A percentile compares a stretch with the other conserved stretches of the same genome.
These are phyloP conservation scores for Stachybotrys chlorohalonatus DNA, from an alignment of 2,329 filamentous ascomycete species.

Conservation along the genomic window DNA sequence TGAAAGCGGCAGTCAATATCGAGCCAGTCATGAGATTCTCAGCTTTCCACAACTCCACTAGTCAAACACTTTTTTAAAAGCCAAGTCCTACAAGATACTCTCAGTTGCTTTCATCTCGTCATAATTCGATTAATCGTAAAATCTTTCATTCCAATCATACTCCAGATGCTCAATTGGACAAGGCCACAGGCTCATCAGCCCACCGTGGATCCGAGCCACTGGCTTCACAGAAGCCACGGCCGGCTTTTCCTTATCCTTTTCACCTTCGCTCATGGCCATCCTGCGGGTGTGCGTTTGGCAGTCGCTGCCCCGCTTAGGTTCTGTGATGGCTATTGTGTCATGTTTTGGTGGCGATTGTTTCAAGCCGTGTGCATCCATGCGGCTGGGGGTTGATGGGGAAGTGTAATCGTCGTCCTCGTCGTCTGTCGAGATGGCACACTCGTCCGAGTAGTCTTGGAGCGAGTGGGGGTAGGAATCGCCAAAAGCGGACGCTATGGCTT, in stretches of 20 bases:
- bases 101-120: too few species aligned
- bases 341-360: not conserved
- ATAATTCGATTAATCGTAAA: not conserved
- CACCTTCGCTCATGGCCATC: not conserved
- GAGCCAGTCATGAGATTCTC: too few species aligned
- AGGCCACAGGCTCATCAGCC: not conserved
- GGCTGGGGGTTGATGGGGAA: not conserved
- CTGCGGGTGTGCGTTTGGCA: not conserved
- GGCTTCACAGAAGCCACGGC: not conserved
- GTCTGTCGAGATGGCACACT: not conserved
- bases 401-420: not conserved
- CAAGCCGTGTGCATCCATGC: not conserved
- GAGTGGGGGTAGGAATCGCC: not conserved
- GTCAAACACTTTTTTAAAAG: too few species aligned
- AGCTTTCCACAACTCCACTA: too few species aligned
- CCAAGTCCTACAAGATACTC: too few species aligned
- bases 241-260: not conserved
- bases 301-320: not conserved
- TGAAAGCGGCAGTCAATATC: too few species aligned
- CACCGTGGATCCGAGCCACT: not conserved
- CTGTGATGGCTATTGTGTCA: not conserved
- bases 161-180: not conserved
- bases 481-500: not conserved
- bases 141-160: not conserved
- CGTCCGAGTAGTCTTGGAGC: not conserved